These are phyloP conservation scores for Sclerotinia glacialis DNA, from an alignment of 2,329 filamentous ascomycete genomes.

Conservation along the genomic window DNA sequence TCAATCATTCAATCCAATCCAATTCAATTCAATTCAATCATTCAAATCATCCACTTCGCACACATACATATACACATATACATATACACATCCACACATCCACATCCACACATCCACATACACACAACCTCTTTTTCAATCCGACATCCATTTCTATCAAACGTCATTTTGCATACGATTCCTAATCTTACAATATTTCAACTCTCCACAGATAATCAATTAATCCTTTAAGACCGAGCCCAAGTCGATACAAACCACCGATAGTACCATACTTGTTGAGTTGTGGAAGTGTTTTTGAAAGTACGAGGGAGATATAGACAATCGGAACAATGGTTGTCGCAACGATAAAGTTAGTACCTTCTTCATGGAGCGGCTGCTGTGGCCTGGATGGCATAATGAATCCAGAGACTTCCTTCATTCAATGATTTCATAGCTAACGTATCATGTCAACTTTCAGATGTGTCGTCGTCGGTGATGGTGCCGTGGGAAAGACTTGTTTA, in stretches of 20 bases:
- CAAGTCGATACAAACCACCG: not conserved
- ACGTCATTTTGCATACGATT: constrained; percentile 18
- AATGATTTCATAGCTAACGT: constrained; percentile 13
- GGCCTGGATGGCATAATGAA: not conserved
- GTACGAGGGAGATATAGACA: not conserved
- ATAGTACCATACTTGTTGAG: not conserved
- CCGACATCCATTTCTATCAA: not conserved
- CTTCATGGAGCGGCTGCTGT: constrained; percentile 4
- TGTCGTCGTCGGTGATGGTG: constrained; percentile 98
- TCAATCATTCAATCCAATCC: not conserved
- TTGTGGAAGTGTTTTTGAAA: not conserved
- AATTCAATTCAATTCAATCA: not conserved
- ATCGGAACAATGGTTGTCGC: constrained; percentile 49
- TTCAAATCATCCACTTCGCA: constrained; percentile 14
- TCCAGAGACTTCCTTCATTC: not conserved
- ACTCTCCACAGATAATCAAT: not conserved
- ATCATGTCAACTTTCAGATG: constrained; percentile 59
- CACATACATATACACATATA: not conserved
- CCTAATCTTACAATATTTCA: not conserved
- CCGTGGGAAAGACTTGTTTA: constrained; percentile 97
- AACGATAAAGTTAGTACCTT: constrained; percentile 57
- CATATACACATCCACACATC: not conserved
- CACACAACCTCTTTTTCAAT: not conserved
- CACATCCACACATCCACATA: too few species aligned
- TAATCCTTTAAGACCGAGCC: constrained; percentile 2